These are phyloP conservation scores for Xylariaceae sp. DNA, from an alignment of 2,329 filamentous ascomycete species.

Conservation along the genomic window DNA sequence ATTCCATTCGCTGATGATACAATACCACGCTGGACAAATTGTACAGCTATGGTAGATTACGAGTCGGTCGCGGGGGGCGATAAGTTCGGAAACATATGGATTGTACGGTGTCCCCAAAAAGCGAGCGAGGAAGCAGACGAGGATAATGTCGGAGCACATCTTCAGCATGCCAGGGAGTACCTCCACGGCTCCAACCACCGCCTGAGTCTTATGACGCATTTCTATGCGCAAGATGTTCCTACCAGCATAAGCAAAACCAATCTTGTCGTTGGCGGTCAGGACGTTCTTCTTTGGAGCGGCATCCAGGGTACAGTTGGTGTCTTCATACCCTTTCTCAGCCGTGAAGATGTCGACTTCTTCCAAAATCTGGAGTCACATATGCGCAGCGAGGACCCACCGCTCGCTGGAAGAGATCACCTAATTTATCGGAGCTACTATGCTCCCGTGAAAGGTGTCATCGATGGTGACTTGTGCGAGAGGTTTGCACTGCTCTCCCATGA, in stretches of 20 bases:
- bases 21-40: conserved; percentile 87
- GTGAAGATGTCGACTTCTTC: conserved; percentile 98
- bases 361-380: conserved; percentile 90
- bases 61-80: conserved; percentile 94
- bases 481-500: conserved; percentile 84
- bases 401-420: conserved; percentile 91
- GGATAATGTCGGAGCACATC: conserved; percentile 85
- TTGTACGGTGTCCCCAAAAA: conserved; percentile 85
- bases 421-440: conserved; percentile 97
- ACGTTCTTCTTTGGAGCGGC: conserved; percentile 91
- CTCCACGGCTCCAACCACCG: conserved; percentile 88
- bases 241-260: conserved; percentile 88
- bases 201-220: conserved; percentile 83
- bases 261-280: conserved; percentile 87
- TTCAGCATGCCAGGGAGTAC: conserved; percentile 89
- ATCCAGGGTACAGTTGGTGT: conserved; percentile 94
- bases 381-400: conserved; percentile 81
- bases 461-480: conserved; percentile 94
- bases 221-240: conserved; percentile 89
- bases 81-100: conserved; percentile 96
- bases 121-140: conserved; percentile 90
- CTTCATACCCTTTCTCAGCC: conserved; percentile 86
- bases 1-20: conserved; percentile 94
- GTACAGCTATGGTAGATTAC: conserved; percentile 94
- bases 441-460: conserved; percentile 94